Evolutionary conservation across 129 eudicot genomes (phyloP).

Genomic region (Helianthus annuus): DNA sequence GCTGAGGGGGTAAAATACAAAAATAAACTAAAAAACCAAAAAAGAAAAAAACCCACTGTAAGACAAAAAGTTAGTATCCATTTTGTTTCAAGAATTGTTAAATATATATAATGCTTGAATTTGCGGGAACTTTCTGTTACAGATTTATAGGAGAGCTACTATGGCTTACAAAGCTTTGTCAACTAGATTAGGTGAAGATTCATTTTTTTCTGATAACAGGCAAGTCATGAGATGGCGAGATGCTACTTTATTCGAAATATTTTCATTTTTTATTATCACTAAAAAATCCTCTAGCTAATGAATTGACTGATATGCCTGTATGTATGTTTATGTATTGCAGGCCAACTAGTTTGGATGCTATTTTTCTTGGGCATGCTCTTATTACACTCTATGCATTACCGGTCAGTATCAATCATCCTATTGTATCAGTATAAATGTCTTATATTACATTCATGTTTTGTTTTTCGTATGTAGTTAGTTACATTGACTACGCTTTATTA

Average conservation of each 20-base stretch:
- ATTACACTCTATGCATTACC: slow-evolving; percentile 83
- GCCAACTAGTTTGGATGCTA: slow-evolving; percentile 97
- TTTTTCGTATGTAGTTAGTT: slow-evolving; percentile 9
- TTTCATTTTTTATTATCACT: slow-evolving; percentile 10
- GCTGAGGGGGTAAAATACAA: no score
- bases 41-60: no score
- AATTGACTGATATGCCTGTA: background rate
- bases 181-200: slow-evolving; percentile 68
- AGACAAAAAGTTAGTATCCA: no score
- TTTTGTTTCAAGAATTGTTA: no score
- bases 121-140: slow-evolving; percentile 21
- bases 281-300: slow-evolving; percentile 3
- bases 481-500: background rate
- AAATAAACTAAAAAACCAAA: no score
- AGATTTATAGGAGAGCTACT: slow-evolving; percentile 82
- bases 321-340: slow-evolving; percentile 46
- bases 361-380: slow-evolving; percentile 84
- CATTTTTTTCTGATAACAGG: slow-evolving; percentile 75
- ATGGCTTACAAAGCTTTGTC: slow-evolving; percentile 76
- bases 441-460: slow-evolving; percentile 1
- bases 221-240: slow-evolving; percentile 16
- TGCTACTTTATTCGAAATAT: slow-evolving; percentile 10
- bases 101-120: background rate
- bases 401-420: slow-evolving; percentile 54
- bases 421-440: background rate